Percentiles rank a stretch among this genome's conserved stretches.
Evolutionary conservation across 164 flowering plant species (phyloP).

Genomic region (grape (Vitis vinifera)): ASM3070453v1 NC_081820.1:2942501-2943000

Average conservation of each 20-base stretch:
- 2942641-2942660: constrained; percentile 39
- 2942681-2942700: constrained; percentile 41
- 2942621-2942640: constrained; percentile 34
- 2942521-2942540: too few relatives aligned
- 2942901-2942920: constrained; percentile 61
- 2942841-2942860: constrained; percentile 38
- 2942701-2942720: constrained; percentile 21
- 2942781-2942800: neutral
- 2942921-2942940: neutral
- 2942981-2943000: neutral
- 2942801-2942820: constrained; percentile 45
- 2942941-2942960: neutral
- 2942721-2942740: neutral
- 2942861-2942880: constrained; percentile 27
- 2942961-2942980: neutral
- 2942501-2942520: too few relatives aligned
- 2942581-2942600: neutral
- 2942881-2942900: constrained; percentile 36
- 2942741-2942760: neutral
- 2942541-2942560: too few relatives aligned
- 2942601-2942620: neutral
- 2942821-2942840: constrained; percentile 27
- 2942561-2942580: neutral
- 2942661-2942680: constrained; percentile 46
- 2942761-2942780: neutral